Evolutionary conservation across 768 basidiomycete species (phyloP).

Genomic region (Lactifluus volemus): DNA sequence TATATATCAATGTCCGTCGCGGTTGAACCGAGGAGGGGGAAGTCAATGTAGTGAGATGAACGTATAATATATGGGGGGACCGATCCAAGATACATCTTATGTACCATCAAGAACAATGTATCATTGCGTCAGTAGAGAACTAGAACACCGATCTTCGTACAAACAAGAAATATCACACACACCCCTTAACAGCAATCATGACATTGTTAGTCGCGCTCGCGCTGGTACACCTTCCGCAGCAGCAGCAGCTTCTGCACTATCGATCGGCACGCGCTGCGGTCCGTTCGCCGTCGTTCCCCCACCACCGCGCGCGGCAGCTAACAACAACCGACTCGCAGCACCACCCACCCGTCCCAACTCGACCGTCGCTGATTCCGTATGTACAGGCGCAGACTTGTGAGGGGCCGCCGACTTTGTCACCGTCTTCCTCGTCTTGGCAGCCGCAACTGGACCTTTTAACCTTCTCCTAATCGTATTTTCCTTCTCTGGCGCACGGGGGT

Average conservation of each 20-base stretch:
- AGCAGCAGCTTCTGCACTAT: conserved; percentile 54
- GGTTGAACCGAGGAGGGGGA: too few relatives aligned
- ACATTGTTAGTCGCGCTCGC: conserved; percentile 35
- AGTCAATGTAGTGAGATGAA: background rate
- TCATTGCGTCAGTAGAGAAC: background rate
- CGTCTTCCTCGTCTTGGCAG: conserved; percentile 2
- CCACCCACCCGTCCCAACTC: conserved; percentile 10
- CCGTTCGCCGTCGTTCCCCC: conserved; percentile 26
- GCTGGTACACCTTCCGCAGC: conserved; percentile 43
- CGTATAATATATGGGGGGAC: background rate
- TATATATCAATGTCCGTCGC: too few relatives aligned
- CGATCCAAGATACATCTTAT: background rate
- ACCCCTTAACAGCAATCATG: conserved; percentile 3
- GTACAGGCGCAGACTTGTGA: background rate
- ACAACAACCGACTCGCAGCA: conserved; percentile 10
- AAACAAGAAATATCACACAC: background rate
- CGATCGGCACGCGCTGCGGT: conserved; percentile 57
- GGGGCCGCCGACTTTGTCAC: background rate
- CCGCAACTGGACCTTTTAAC: conserved; percentile 9
- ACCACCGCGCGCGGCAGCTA: background rate
- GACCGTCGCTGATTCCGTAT: background rate
- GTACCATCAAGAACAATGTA: background rate
- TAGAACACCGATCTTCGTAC: too few relatives aligned
- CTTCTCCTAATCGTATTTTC: conserved; percentile 19
- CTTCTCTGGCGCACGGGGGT: conserved; percentile 14